Conservation (phyloP, 352 stramenopile species). For the Globisporangium cylindrosporum region DNA sequence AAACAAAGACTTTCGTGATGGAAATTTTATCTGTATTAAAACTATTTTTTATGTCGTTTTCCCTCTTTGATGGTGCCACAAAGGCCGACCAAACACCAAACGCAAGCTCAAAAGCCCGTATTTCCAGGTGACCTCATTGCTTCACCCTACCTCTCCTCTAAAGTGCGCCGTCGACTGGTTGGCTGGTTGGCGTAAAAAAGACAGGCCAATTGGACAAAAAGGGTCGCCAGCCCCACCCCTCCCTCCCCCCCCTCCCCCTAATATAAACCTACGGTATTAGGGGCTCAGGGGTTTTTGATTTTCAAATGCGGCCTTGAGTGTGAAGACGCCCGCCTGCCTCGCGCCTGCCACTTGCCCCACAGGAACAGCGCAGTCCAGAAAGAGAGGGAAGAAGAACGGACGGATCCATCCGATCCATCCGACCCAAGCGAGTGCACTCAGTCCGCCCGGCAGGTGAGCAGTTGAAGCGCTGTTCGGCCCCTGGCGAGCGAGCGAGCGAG, state of each 20-base stretch:
- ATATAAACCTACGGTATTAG: conserved; percentile 1
- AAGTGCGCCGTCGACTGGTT: conserved; percentile 23
- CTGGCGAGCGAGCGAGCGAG: not conserved
- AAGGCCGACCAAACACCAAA: not conserved
- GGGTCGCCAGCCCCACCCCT: not conserved
- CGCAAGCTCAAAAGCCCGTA: not conserved
- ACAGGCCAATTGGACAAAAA: conserved; percentile 8
- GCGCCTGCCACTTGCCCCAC: not conserved
- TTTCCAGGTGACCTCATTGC: not conserved
- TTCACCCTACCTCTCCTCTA: conserved; percentile 8
- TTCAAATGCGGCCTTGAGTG: conserved; percentile 30
- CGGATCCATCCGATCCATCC: conserved; percentile 13
- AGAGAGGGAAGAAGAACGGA: conserved; percentile 13
- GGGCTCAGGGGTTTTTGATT: conserved; percentile 18
- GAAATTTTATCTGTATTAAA: no score
- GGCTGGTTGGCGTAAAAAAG: conserved; percentile 11
- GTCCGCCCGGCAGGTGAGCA: not conserved
- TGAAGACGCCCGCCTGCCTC: conserved; percentile 4
- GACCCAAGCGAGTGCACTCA: not conserved
- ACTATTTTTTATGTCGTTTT: not conserved
- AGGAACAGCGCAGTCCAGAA: conserved; percentile 8
- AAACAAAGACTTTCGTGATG: no score
- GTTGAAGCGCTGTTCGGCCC: not conserved
- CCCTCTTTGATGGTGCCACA: not conserved
- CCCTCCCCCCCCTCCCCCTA: conserved; percentile 3